Evolutionary conservation across 1,284 basidiomycete genomes (phyloP).

Genomic region (Xerocomus nothofagi): DNA sequence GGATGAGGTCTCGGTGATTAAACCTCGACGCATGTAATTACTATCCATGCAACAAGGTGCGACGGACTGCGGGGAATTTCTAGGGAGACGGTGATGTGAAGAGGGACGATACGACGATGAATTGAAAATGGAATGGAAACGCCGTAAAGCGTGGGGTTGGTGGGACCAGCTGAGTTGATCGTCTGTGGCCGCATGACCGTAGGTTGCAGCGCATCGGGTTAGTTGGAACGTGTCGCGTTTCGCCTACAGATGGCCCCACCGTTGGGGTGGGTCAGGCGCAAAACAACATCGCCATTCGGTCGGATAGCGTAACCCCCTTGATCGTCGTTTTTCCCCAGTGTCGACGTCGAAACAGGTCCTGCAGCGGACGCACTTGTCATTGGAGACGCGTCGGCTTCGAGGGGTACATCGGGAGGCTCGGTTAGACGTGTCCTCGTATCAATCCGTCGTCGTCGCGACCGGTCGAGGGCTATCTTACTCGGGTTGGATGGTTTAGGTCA

Average conservation of each 20-base stretch:
- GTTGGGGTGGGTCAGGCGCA: not conserved
- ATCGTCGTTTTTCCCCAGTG: not conserved
- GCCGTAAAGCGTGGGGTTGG: not conserved
- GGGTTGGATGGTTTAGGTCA: no score
- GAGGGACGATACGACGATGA: not conserved
- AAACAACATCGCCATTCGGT: not conserved
- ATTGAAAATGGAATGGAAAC: not conserved
- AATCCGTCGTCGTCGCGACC: not conserved
- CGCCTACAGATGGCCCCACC: no score
- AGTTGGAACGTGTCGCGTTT: no score
- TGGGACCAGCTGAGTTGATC: not conserved
- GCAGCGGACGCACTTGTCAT: not conserved
- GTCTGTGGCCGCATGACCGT: not conserved
- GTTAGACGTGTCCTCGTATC: not conserved
- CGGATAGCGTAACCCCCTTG: no score
- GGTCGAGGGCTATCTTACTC: no score
- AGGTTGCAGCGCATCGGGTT: not conserved
- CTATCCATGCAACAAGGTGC: not conserved
- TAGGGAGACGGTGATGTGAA: not conserved
- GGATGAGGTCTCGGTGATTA: constrained; percentile 21
- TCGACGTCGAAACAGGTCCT: constrained; percentile 9
- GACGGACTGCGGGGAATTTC: not conserved
- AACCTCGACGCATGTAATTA: constrained; percentile 5
- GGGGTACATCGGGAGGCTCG: not conserved
- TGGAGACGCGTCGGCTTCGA: not conserved